Conservation (phyloP, 805 yeast genomes). For the Kluyveromyces nonfermentans region DNA sequence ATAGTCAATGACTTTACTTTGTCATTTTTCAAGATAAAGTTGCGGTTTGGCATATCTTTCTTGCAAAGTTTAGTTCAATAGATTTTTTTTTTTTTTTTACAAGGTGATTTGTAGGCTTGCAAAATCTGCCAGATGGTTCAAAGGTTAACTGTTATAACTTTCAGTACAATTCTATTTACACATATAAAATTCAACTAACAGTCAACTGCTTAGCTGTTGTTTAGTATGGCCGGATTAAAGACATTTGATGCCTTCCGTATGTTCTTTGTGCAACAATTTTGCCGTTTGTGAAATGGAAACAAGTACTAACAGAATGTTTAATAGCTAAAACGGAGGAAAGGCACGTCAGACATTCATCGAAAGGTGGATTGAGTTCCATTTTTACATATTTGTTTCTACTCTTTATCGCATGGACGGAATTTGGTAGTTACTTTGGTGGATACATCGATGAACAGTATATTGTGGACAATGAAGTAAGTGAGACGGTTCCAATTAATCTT, state of each 20-base stretch:
- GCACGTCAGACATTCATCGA: constrained; percentile 60
- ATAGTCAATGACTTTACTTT: no score
- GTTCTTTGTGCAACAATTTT: constrained; percentile 17
- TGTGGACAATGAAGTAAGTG: constrained; percentile 55
- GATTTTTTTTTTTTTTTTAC: not conserved
- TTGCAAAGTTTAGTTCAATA: not conserved
- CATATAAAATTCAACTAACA: no score
- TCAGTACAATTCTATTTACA: no score
- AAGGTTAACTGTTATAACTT: no score
- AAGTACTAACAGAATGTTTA: constrained; percentile 7
- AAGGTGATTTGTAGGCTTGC: not conserved
- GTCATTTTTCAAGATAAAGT: no score
- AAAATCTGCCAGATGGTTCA: no score
- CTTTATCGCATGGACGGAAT: constrained; percentile 71
- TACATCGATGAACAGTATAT: constrained; percentile 64
- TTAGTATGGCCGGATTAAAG: constrained; percentile 31
- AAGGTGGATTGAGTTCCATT: constrained; percentile 71
- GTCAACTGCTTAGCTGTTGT: not conserved
- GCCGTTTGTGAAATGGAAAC: not conserved
- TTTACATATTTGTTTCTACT: constrained; percentile 52
- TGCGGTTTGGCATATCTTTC: not conserved
- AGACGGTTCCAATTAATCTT: constrained; percentile 58
- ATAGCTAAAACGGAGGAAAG: constrained; percentile 59
- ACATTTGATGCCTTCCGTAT: constrained; percentile 66
- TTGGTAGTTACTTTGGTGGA: constrained; percentile 82